Evolutionary conservation across 257 asterid genomes (phyloP).

Genomic region (Agastache rugosa): DNA sequence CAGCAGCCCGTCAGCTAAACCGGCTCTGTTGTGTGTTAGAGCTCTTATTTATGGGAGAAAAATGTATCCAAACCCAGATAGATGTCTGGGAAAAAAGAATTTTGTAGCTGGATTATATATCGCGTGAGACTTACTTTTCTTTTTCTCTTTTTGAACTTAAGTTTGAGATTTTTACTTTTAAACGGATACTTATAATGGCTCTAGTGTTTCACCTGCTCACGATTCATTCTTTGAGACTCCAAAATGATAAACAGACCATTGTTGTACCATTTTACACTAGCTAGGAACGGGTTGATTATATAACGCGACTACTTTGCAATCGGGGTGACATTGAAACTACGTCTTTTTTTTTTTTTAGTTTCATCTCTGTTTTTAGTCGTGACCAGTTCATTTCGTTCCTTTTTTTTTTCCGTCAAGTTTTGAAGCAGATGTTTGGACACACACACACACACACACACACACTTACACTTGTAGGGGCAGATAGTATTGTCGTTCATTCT

Average conservation of each 20-base stretch:
- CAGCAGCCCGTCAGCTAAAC: conserved; percentile 75
- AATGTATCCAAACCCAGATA: conserved; percentile 42
- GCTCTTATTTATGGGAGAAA: conserved; percentile 40
- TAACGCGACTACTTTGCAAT: neutral
- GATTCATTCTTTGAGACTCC: conserved; percentile 34
- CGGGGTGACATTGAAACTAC: neutral
- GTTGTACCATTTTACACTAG: conserved; percentile 15
- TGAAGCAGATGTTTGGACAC: neutral
- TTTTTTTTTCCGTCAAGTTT: no score
- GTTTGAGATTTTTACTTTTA: conserved; percentile 36
- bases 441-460: neutral
- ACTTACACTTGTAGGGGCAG: neutral
- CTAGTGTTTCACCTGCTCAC: conserved; percentile 32
- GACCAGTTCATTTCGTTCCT: neutral
- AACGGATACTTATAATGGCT: conserved; percentile 36
- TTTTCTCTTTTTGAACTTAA: conserved; percentile 29
- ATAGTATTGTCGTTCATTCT: neutral
- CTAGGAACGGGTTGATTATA: neutral
- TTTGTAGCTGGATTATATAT: conserved; percentile 62
- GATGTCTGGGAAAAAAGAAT: conserved; percentile 50
- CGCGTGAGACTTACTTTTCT: conserved; percentile 22
- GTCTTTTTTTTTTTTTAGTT: neutral
- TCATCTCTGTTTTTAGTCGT: neutral
- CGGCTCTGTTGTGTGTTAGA: conserved; percentile 34
- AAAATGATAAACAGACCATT: conserved; percentile 5